These are phyloP conservation scores for Didymella pomorum DNA, from an alignment of 2,329 filamentous ascomycete genomes.

Conservation along the genomic window DNA sequence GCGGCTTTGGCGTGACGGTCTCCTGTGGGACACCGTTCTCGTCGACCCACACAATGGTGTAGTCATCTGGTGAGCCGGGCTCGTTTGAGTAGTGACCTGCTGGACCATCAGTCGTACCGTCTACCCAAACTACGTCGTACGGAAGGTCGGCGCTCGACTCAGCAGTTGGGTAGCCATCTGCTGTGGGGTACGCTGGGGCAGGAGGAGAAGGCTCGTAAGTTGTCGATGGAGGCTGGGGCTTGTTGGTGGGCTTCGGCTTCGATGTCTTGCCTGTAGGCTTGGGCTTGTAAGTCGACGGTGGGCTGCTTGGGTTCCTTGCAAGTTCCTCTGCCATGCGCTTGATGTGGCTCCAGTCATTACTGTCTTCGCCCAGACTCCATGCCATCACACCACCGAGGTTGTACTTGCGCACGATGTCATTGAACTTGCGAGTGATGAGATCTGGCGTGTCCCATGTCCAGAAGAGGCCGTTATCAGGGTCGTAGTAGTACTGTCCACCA, in stretches of 20 bases:
- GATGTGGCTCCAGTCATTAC: slow-evolving; percentile 52
- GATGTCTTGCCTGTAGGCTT: neutral
- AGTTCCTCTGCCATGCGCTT: slow-evolving; percentile 50
- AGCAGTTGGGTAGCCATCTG: slow-evolving; percentile 5
- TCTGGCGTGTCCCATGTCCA: slow-evolving; percentile 77
- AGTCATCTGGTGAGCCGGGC: slow-evolving; percentile 22
- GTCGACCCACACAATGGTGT: slow-evolving; percentile 5
- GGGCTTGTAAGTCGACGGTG: neutral
- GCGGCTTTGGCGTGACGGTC: neutral
- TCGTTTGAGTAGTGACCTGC: slow-evolving; percentile 1
- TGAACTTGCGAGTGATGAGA: slow-evolving; percentile 69
- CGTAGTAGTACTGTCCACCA: slow-evolving; percentile 76
- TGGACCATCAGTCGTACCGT: slow-evolving; percentile 23
- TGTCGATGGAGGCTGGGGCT: neutral
- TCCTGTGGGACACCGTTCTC: neutral
- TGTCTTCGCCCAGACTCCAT: slow-evolving; percentile 76
- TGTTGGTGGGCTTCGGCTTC: neutral
- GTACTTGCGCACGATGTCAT: slow-evolving; percentile 63
- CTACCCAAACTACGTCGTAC: slow-evolving; percentile 28
- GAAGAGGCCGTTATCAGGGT: slow-evolving; percentile 66
- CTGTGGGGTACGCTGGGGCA: neutral
- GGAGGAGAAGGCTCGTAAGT: slow-evolving; percentile 2
- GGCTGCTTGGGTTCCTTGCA: slow-evolving; percentile 4
- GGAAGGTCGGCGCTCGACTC: slow-evolving; percentile 13
- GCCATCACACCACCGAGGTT: slow-evolving; percentile 75